Evolutionary conservation across 2,329 filamentous ascomycete species (phyloP).

Genomic region (Cryphonectria nitschkei): DNA sequence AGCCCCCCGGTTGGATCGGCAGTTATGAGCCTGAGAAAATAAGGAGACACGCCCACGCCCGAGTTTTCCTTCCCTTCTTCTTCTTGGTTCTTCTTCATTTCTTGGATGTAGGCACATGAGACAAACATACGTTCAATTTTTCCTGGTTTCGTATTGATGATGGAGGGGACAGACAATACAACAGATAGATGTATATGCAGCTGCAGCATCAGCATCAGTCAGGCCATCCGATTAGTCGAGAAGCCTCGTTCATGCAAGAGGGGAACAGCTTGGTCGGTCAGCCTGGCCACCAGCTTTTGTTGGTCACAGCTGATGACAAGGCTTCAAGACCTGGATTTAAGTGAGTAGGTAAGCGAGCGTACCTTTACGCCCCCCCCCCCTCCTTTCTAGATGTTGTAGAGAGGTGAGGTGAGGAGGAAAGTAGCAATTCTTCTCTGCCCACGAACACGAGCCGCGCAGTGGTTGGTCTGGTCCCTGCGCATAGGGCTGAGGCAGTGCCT

Average conservation of each 20-base stretch:
- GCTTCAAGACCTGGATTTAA: not conserved
- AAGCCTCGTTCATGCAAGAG: constrained; percentile 3
- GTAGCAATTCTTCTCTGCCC: not conserved
- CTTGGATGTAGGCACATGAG: not conserved
- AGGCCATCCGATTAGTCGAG: not conserved
- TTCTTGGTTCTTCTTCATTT: not conserved
- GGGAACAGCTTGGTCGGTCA: not conserved
- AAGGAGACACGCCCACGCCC: not conserved
- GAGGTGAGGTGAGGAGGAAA: not conserved
- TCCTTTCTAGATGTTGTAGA: not conserved
- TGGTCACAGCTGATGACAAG: not conserved
- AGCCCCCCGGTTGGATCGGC: not conserved
- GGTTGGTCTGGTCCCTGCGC: constrained; percentile 17
- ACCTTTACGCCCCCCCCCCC: not conserved
- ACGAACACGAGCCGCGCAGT: not conserved
- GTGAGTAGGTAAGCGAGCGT: not conserved
- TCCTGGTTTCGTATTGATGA: not conserved
- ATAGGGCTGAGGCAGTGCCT: constrained; percentile 27
- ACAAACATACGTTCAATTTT: not conserved
- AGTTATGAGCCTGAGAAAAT: not conserved
- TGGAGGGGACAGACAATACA: not conserved
- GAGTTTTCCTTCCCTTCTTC: not conserved
- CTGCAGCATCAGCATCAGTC: not conserved
- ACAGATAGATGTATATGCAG: not conserved
- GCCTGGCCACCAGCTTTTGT: not conserved